phyloP scores from a whole-genome alignment of 805 yeast species.

The Myxozyma mucilagina region DNA sequence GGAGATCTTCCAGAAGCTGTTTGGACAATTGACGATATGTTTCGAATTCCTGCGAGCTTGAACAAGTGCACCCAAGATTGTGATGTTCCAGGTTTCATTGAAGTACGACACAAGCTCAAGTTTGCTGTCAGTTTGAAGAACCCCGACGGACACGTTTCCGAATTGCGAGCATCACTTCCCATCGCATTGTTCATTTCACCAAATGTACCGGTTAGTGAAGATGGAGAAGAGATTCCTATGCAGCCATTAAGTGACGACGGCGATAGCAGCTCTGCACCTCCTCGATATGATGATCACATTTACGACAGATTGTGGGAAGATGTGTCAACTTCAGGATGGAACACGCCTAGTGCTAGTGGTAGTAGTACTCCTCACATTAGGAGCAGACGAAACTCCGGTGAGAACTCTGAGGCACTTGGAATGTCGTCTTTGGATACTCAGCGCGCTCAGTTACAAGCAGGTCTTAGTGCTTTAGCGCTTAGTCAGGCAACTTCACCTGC shows the following conservation, averaged over 20 bases:
- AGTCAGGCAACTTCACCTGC: constrained; percentile 19
- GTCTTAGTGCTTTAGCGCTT: constrained; percentile 43
- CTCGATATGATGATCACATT: constrained; percentile 76
- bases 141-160: constrained; percentile 91
- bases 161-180: constrained; percentile 87
- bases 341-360: constrained; percentile 44
- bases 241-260: constrained; percentile 11
- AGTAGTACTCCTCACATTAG: constrained; percentile 44
- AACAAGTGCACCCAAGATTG: constrained; percentile 85
- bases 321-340: constrained; percentile 44
- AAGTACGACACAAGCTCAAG: constrained; percentile 85
- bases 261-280: constrained; percentile 62
- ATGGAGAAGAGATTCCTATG: constrained; percentile 32
- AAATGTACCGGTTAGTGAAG: constrained; percentile 67
- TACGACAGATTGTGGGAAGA: constrained; percentile 80
- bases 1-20: constrained; percentile 48
- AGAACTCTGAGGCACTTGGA: constrained; percentile 33
- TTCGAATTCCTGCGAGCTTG: constrained; percentile 71
- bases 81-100: constrained; percentile 63
- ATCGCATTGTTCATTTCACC: constrained; percentile 76
- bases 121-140: constrained; percentile 76
- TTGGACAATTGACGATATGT: constrained; percentile 69
- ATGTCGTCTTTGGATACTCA: constrained; percentile 38
- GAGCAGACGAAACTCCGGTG: constrained; percentile 41
- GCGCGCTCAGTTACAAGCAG: constrained; percentile 44